Evolutionary conservation across 108 stramenopile genomes (phyloP).

Genomic region (Parietichytrium sp.): DNA sequence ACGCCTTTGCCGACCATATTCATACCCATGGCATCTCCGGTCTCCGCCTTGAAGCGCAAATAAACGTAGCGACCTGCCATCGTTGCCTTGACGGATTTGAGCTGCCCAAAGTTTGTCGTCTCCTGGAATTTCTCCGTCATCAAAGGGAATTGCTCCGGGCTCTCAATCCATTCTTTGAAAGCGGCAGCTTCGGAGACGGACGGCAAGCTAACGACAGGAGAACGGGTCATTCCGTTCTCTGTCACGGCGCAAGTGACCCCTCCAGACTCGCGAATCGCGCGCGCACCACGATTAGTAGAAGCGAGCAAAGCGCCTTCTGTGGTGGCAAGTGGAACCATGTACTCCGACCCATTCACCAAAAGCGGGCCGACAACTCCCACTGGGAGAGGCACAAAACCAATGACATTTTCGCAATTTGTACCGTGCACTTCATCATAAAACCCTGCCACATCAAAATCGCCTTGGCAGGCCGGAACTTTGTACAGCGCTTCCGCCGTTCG

Average conservation of each 20-base stretch:
- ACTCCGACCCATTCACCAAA: conserved; percentile 76
- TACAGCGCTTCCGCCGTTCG: conserved; percentile 69
- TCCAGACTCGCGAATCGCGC: conserved; percentile 76
- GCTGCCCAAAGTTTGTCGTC: conserved; percentile 88
- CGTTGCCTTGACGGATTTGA: conserved; percentile 70
- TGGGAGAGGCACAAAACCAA: conserved; percentile 83
- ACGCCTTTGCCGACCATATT: conserved; percentile 96
- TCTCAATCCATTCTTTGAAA: conserved; percentile 75
- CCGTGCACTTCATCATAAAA: conserved; percentile 81
- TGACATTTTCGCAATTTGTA: conserved; percentile 95
- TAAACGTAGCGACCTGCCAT: conserved; percentile 91
- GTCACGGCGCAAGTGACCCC: conserved; percentile 64
- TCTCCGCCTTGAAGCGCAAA: conserved; percentile 82
- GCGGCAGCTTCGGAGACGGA: conserved; percentile 80
- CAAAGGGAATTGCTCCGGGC: conserved; percentile 69
- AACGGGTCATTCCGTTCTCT: conserved; percentile 91
- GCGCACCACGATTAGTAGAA: conserved; percentile 90
- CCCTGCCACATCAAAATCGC: neutral
- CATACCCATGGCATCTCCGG: conserved; percentile 99
- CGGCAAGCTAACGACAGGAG: conserved; percentile 82
- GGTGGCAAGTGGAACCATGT: conserved; percentile 94
- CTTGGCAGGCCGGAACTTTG: neutral
- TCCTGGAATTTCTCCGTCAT: conserved; percentile 88
- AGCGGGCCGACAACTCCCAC: conserved; percentile 91
- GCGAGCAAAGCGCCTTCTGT: conserved; percentile 94